Conservation (phyloP, 495 filamentous ascomycete species). For the Viridothelium virens region DNA sequence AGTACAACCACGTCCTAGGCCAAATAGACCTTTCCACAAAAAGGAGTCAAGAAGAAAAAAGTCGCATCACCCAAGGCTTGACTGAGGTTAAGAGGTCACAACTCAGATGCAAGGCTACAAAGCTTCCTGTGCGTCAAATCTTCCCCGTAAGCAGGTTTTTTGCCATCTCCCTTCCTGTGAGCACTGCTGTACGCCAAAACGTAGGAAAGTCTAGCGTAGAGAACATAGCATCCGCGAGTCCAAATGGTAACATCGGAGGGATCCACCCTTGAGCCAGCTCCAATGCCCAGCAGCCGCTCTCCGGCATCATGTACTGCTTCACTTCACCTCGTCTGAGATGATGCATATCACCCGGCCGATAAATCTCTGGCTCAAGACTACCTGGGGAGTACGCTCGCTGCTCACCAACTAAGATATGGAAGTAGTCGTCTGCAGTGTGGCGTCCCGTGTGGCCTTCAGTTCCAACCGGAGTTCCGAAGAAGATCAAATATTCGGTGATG, state of each 20-base stretch:
- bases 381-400: conserved; percentile 67
- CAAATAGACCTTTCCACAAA: no score
- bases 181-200: conserved; percentile 62
- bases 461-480: conserved; percentile 76
- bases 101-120: neutral
- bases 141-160: conserved; percentile 62
- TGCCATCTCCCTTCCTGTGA: conserved; percentile 68
- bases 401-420: conserved; percentile 73
- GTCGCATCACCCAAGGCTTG: no score
- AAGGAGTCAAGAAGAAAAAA: no score
- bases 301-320: conserved; percentile 81
- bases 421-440: conserved; percentile 87
- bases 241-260: conserved; percentile 81
- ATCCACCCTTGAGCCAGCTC: conserved; percentile 89
- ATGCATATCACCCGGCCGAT: conserved; percentile 68
- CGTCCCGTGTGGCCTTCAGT: conserved; percentile 82
- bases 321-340: conserved; percentile 65
- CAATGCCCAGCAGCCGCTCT: conserved; percentile 65
- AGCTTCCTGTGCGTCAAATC: conserved; percentile 42
- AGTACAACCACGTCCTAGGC: no score
- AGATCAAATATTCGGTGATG: conserved; percentile 76
- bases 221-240: conserved; percentile 68
- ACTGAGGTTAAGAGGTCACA: no score
- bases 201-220: conserved; percentile 60
- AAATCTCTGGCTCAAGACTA: conserved; percentile 61